Evolutionary conservation across 2,329 filamentous ascomycete genomes (phyloP), one percentile per base, ranked within the genome.

Genomic region (Monilinia fructicola): DNA sequence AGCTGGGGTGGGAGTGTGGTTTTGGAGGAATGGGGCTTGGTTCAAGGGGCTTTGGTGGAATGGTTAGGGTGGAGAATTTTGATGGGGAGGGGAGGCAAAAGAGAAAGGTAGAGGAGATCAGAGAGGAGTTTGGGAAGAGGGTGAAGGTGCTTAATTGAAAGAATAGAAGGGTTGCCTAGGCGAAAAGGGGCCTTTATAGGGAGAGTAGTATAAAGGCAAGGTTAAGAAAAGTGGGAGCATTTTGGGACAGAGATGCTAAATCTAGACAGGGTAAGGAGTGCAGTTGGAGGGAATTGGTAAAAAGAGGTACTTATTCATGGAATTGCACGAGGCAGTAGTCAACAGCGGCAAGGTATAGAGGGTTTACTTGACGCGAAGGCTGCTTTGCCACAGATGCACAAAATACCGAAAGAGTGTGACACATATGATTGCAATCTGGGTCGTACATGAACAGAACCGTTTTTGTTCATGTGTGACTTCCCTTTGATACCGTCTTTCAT

Each of bases 1-100:
- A 86, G 86, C 0, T 80, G 82, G 4, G 90, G 85, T 85, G 85
- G 81, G 65, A 83, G 84, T 28, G 83, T 89, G 10, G 72, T 84
- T 1, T 82, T 85, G 60, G 80, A 81, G 0, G 87, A 90, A 67
- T 90, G 87, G 87, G 2, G 61, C 10, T 54, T 38, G 26, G 74
- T 81, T 1, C 83, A 80, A 69, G 68, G 71, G 0, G 83, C 74
- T 0, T 77, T 89, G 56, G 81, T 85, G 71, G 69, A 60, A 23
- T 90, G 87, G 87, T 69, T 90, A 58, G 76, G 23, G 75, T 78
- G 16, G 75, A 72, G 71, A 65, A 61, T 28, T 65, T 65, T 54
- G 82, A 87, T 71, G 75, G 74, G 9, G 71, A 81, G 2, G 86
- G 85, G 0, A 78, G 71, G 63, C 87, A 89, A 75, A 80, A 74